Base-by-base conservation (phyloP, 371 early-diverging fungal species). In the Saksenaea vasiformis region DNA sequence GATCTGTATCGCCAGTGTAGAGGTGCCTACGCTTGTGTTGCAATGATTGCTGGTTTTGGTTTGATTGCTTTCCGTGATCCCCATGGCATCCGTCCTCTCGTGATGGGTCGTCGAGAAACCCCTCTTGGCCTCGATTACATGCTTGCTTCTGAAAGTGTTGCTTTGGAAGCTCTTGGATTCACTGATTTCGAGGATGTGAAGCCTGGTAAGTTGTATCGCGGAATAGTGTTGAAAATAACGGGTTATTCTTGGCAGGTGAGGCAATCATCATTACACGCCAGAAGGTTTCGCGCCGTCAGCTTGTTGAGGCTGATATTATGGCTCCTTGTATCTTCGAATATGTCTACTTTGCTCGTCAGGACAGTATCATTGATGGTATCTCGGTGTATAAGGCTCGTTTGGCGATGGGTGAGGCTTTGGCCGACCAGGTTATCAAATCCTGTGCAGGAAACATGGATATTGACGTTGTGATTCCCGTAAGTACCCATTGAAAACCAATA, bases 261-360 rank as follows among this genome's bases (percentile, higher is more conserved):
- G 96, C 95, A 0, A 76, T 97, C 26, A 96, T 98, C 62, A 90
- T 97, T 47, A 92, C 93, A 51, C 86, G 88, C 60, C 76, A 81
- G 17, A 83, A 84, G 0, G 76, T 95, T 14, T 80, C 84, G 24
- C 82, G 84, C 31, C 86, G 91, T n/a, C 84, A 87, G 53, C 76
- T 91, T 69, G 82, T 87, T 10, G 70, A 79, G 9, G 66, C 82
- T 35, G 72, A 79, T 14, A 28, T 71, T 2, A 90, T 94, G 54
- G 84, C 96, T 14, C 98, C 98, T 27, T 98, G 98, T 77, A 94
- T 98, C 71, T 98, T 98, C 71, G 98, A 98, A 82, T 97, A 94
- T 71, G 98, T 98, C 53, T 94, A 98, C 83, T 98, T 98, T 87
- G 97, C 98, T 19, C 91, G 98, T 35, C 97, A 98, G 7, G 98